These are phyloP conservation scores for Sutorius eximius DNA, from an alignment of 1,284 basidiomycete species.

Conservation along the genomic window DNA sequence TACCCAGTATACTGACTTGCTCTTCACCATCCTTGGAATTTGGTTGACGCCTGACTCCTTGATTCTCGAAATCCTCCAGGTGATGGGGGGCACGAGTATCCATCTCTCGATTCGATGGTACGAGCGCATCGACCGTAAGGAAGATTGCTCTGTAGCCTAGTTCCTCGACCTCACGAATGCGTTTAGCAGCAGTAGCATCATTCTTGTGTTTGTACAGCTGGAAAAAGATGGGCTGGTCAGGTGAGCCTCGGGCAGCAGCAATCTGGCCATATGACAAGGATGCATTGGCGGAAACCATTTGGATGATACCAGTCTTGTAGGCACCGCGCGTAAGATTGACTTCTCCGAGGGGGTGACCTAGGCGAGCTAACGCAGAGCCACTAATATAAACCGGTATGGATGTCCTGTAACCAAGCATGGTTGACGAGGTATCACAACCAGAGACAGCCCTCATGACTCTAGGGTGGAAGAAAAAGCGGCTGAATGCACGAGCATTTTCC, in stretches of 20 bases:
- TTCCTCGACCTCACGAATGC: constrained; percentile 69
- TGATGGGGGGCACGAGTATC: constrained; percentile 70
- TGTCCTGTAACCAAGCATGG: constrained; percentile 73
- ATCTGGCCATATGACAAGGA: constrained; percentile 78
- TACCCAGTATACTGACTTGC: constrained; percentile 51
- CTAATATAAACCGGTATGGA: constrained; percentile 83
- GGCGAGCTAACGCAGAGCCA: constrained; percentile 85
- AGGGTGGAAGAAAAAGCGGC: constrained; percentile 80
- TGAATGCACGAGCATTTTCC: constrained; percentile 75
- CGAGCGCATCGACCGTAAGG: constrained; percentile 87
- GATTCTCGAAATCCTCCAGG: constrained; percentile 58
- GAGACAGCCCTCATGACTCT: constrained; percentile 75
- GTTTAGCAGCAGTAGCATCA: constrained; percentile 65
- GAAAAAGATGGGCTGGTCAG: constrained; percentile 77
- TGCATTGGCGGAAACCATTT: constrained; percentile 89
- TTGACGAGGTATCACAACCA: constrained; percentile 71
- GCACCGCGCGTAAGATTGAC: constrained; percentile 80
- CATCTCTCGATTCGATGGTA: constrained; percentile 82
- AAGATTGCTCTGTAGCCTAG: constrained; percentile 86
- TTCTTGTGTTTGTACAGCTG: constrained; percentile 85
- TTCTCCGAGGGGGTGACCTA: constrained; percentile 87
- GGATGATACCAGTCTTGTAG: constrained; percentile 72
- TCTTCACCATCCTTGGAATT: constrained; percentile 33
- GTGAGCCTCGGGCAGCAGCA: constrained; percentile 52
- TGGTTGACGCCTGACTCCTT: constrained; percentile 23